Conservation (phyloP, 2,329 filamentous ascomycete genomes). For the Venturia nashicola region DNA sequence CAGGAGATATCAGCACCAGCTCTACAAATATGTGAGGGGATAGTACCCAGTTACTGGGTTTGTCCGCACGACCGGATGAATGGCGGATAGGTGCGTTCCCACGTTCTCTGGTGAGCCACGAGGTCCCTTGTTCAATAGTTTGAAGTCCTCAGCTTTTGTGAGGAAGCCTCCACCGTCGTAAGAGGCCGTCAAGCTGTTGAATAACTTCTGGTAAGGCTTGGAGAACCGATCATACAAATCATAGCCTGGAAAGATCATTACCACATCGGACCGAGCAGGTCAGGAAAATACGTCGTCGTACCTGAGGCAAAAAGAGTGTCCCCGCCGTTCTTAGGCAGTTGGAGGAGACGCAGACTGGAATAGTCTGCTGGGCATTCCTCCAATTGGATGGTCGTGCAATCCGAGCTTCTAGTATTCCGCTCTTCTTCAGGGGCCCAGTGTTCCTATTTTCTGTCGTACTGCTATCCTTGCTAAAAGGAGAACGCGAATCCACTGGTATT, state of each 20-base stretch:
- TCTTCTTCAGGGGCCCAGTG: conserved; percentile 33
- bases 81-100: conserved; percentile 31
- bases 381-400: conserved; percentile 38
- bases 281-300: conserved; percentile 24
- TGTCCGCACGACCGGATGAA: conserved; percentile 42
- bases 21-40: not conserved
- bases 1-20: not conserved
- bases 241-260: conserved; percentile 24
- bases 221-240: conserved; percentile 55
- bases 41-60: conserved; percentile 41
- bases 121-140: conserved; percentile 27
- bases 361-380: conserved; percentile 54
- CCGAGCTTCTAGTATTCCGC: conserved; percentile 34
- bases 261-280: not conserved
- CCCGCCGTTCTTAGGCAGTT: conserved; percentile 41
- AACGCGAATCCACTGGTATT: not conserved
- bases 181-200: conserved; percentile 46
- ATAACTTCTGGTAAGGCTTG: conserved; percentile 41
- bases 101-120: conserved; percentile 38
- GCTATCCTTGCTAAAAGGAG: not conserved
- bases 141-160: conserved; percentile 21
- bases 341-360: conserved; percentile 42
- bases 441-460: not conserved
- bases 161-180: conserved; percentile 25
- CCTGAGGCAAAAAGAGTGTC: conserved; percentile 57